phyloP scores from a whole-genome alignment of 2,329 filamentous ascomycete species.

The Tolypocladium paradoxum region DNA sequence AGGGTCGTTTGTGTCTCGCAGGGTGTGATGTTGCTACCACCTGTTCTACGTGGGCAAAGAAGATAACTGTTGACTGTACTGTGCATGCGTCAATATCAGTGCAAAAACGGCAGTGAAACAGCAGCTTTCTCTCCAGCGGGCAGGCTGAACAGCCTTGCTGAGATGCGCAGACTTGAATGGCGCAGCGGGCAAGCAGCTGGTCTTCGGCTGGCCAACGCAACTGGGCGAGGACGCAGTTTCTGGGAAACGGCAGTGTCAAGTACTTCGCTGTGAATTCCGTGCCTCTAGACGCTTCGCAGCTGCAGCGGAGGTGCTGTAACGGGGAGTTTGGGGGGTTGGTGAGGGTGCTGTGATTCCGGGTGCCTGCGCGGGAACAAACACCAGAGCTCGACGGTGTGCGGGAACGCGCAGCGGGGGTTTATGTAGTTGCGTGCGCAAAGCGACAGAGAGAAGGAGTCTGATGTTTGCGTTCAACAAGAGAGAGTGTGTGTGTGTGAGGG shows the following conservation, averaged over 20 bases:
- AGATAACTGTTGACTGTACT: neutral
- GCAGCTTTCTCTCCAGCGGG: neutral
- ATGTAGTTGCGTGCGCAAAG: neutral
- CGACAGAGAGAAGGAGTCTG: neutral
- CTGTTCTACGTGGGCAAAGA: neutral
- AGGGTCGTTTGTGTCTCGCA: neutral
- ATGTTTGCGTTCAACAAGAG: neutral
- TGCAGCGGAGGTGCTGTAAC: neutral
- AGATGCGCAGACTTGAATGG: neutral
- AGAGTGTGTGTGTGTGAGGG: neutral
- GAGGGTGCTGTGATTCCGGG: neutral
- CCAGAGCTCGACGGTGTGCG: neutral
- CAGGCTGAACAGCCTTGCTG: too few species aligned
- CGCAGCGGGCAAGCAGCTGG: neutral
- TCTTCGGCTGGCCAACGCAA: too few species aligned
- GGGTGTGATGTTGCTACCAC: neutral
- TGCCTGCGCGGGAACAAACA: neutral
- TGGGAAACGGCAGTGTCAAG: neutral
- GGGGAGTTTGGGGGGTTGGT: neutral
- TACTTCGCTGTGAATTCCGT: neutral
- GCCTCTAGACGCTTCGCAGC: neutral
- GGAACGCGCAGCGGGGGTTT: neutral
- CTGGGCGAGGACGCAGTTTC: too few species aligned
- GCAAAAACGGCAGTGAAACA: neutral
- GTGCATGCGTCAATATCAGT: neutral